Evolutionary conservation across 306 rosid genomes (phyloP).

Genomic region (Abrus precatorius): DNA sequence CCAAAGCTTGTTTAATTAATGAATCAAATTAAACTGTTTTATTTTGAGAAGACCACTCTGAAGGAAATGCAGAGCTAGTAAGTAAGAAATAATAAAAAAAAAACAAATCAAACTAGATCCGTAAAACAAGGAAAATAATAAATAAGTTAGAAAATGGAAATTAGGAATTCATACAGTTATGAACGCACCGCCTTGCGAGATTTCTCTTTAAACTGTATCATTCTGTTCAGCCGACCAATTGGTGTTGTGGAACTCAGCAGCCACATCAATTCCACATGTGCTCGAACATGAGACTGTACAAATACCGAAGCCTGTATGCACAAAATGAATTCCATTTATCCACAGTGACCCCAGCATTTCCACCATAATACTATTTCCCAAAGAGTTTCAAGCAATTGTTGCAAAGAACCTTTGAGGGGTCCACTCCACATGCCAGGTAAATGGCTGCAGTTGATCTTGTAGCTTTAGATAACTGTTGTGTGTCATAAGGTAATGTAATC

Average conservation of each 20-base stretch:
- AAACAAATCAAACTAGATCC: slow-evolving; percentile 34
- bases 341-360: slow-evolving; percentile 22
- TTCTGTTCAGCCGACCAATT: slow-evolving; percentile 91
- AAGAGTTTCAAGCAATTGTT: slow-evolving; percentile 34
- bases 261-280: slow-evolving; percentile 98
- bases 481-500: slow-evolving; percentile 92
- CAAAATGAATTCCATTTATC: slow-evolving; percentile 46
- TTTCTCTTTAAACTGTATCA: slow-evolving; percentile 99
- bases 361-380: slow-evolving; percentile 31
- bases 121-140: slow-evolving; percentile 27
- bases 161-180: slow-evolving; percentile 59
- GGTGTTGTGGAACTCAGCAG: slow-evolving; percentile 87
- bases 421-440: slow-evolving; percentile 96
- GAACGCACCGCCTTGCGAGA: slow-evolving; percentile 96
- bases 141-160: slow-evolving; percentile 42
- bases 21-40: slow-evolving; percentile 28
- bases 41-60: slow-evolving; percentile 4
- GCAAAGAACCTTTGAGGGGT: slow-evolving; percentile 80
- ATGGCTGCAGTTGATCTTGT: slow-evolving; percentile 95
- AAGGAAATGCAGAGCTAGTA: slow-evolving; percentile 26
- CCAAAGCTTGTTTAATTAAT: slow-evolving; percentile 1
- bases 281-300: slow-evolving; percentile 97
- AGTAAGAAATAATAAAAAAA: neutral
- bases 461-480: slow-evolving; percentile 72
- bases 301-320: slow-evolving; percentile 86